Evolutionary conservation across 768 basidiomycete genomes (phyloP).

Genomic region (Kwoniella sp.): DNA sequence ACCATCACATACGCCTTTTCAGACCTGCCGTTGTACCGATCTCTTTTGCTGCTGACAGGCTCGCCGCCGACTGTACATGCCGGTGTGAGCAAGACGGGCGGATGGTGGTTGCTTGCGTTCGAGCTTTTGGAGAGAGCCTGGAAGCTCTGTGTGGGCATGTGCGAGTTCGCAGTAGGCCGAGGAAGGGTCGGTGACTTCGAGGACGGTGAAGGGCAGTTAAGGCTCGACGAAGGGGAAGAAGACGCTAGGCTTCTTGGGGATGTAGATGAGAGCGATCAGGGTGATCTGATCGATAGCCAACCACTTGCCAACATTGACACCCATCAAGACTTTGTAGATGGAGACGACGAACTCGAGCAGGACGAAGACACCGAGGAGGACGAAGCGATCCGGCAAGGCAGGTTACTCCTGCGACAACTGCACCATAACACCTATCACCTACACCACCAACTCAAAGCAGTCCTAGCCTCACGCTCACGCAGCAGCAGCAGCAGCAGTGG

Average conservation of each 20-base stretch:
- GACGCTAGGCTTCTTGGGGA: conserved; percentile 30
- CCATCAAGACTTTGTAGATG: neutral
- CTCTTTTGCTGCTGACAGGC: conserved; percentile 32
- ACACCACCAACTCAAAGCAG: conserved; percentile 20
- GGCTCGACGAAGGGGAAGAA: conserved; percentile 40
- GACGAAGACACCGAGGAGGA: conserved; percentile 21
- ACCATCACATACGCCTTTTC: conserved; percentile 42
- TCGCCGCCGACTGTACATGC: conserved; percentile 26
- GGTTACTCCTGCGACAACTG: conserved; percentile 39
- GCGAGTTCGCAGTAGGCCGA: conserved; percentile 48
- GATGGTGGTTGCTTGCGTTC: conserved; percentile 46
- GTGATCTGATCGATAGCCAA: neutral
- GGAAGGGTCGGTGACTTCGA: conserved; percentile 26
- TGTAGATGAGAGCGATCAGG: conserved; percentile 4
- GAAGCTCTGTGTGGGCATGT: conserved; percentile 51
- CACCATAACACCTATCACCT: conserved; percentile 46
- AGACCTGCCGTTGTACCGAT: conserved; percentile 48
- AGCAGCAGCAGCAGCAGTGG: neutral
- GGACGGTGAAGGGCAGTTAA: conserved; percentile 21
- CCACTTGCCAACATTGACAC: neutral
- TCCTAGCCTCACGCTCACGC: neutral
- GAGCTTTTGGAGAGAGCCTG: conserved; percentile 41
- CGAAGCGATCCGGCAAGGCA: conserved; percentile 33
- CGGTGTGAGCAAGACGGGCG: conserved; percentile 26
- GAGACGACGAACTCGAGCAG: conserved; percentile 5